Conservation (phyloP, 1,139 yeast species). For the Blastobotrys ciferrii region DNA sequence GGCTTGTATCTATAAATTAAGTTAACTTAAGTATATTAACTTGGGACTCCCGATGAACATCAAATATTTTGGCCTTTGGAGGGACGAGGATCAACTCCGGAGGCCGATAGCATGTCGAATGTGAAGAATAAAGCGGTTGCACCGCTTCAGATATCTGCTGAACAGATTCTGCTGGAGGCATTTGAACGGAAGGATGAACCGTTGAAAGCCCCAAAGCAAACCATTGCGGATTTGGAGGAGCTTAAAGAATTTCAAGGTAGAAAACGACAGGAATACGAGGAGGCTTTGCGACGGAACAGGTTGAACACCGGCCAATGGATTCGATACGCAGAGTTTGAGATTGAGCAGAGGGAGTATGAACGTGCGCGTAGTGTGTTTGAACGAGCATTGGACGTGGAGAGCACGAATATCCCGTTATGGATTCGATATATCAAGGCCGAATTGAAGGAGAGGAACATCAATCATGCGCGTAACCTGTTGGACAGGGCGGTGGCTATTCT, state of each 20-base stretch:
- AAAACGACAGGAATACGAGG: conserved; percentile 79
- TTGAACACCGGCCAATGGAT: conserved; percentile 87
- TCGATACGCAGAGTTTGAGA: conserved; percentile 86
- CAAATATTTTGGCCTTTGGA: background rate
- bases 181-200: conserved; percentile 48
- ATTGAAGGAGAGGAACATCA: conserved; percentile 65
- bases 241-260: conserved; percentile 70
- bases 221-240: conserved; percentile 78
- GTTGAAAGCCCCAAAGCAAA: conserved; percentile 41
- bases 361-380: conserved; percentile 87
- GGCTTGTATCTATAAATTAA: too few species aligned
- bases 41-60: background rate
- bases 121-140: conserved; percentile 48
- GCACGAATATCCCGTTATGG: conserved; percentile 81
- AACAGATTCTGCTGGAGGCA: conserved; percentile 55
- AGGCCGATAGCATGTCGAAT: conserved; percentile 17
- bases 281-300: conserved; percentile 77
- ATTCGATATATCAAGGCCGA: conserved; percentile 78
- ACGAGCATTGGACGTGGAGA: conserved; percentile 76
- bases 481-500: conserved; percentile 73
- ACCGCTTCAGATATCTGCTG: conserved; percentile 54
- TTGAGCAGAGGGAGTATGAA: conserved; percentile 69
- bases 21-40: too few species aligned
- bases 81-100: background rate
- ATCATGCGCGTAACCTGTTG: conserved; percentile 84